phyloP scores from a whole-genome alignment of 306 rosid genomes.

The Medicago lupulina region DNA sequence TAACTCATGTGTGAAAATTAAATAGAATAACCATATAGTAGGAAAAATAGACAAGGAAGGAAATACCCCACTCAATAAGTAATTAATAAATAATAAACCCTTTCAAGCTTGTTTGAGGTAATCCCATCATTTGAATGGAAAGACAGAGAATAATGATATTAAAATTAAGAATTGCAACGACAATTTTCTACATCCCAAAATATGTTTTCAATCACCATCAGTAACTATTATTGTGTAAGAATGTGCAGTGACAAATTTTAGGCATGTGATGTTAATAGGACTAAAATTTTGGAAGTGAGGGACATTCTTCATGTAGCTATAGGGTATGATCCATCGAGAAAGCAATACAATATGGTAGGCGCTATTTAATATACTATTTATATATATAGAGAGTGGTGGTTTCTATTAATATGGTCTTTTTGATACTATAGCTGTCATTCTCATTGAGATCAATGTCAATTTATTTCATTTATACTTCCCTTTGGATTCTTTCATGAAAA shows the following conservation, averaged over 20 bases:
- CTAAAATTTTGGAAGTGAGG: slow-evolving; percentile 39
- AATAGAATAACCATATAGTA: slow-evolving; percentile 37
- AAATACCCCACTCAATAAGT: slow-evolving; percentile 36
- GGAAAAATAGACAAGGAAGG: slow-evolving; percentile 35
- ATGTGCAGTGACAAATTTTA: slow-evolving; percentile 55
- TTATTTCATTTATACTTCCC: slow-evolving; percentile 37
- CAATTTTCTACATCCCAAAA: slow-evolving; percentile 43
- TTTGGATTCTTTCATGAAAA: slow-evolving; percentile 62
- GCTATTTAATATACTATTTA: slow-evolving; percentile 42
- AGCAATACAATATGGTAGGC: slow-evolving; percentile 38
- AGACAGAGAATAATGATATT: slow-evolving; percentile 39
- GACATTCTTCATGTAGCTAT: slow-evolving; percentile 52
- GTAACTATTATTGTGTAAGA: slow-evolving; percentile 60
- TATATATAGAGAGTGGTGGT: slow-evolving; percentile 1
- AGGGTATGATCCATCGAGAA: slow-evolving; percentile 39
- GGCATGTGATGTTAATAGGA: slow-evolving; percentile 74
- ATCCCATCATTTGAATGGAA: slow-evolving; percentile 56
- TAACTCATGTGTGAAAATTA: slow-evolving; percentile 18
- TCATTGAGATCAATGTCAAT: slow-evolving; percentile 64
- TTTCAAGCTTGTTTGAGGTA: slow-evolving; percentile 50
- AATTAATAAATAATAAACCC: slow-evolving; percentile 42
- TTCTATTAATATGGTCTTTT: slow-evolving; percentile 39
- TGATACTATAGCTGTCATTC: slow-evolving; percentile 56
- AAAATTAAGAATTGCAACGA: slow-evolving; percentile 38
- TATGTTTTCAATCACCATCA: slow-evolving; percentile 60